Base-by-base conservation (phyloP, 805 yeast species). In the Starmerella apicola region DNA sequence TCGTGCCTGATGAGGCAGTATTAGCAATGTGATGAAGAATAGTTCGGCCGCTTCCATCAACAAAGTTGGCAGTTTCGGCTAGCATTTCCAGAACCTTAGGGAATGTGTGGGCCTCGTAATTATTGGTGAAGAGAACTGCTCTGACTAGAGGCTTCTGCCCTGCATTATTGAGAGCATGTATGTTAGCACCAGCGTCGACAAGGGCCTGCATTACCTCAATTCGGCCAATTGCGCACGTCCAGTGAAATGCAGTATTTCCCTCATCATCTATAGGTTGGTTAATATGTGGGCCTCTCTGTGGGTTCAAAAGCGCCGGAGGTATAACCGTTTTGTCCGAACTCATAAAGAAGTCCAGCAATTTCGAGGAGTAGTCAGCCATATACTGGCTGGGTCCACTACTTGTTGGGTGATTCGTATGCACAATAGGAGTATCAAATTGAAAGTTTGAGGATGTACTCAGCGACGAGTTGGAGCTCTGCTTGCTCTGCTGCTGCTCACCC, bases 201-300 rank as follows among this genome's bases (percentile, higher is more conserved):
- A 91, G 66, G 12, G 85, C 71, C 49, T 80, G 91, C 41, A 83
- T 76, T 61, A 86, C 76, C 34, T 70, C 71, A 25, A 79, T 61
- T 56, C 78, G 82, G 3, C 97, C 98, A 72, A 91, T 84, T 1
- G 97, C 81, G 44, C 96, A 84, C 0, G 97, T 94, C 96, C 97
- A 91, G 60, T 91, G 98, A 50, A 91, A 76, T 2, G 94, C 80
- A 0, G 95, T 81, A 55, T 91, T 93, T 1, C 95, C 93, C 55
- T 91, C 96, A 43, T 82, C 86, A 57, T 91, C 98, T 20, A 91
- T 82, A 3, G 84, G 76, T 38, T 80, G 82, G 63, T 78, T 71
- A 45, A 81, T 70, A 48, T 81, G 74, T 51, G 80, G 77, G 39
- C 72, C 78, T 19, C 69, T 65, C 2, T 81, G 76, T 0, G 83